Conservation (phyloP, 306 rosid species). For the Pterocarpus santalinus region DNA sequence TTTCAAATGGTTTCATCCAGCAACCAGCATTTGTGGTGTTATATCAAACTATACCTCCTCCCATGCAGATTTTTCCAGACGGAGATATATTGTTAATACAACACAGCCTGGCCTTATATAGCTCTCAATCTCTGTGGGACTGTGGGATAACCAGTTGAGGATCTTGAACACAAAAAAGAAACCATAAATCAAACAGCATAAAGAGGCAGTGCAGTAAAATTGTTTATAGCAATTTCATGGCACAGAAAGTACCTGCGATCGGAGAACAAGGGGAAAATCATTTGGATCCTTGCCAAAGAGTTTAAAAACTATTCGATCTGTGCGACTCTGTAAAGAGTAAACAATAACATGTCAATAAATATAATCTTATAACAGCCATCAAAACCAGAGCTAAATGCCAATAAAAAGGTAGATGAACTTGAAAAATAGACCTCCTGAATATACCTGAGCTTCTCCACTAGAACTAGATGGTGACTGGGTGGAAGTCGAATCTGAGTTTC, state of each 20-base stretch:
- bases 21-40: slow-evolving; percentile 23
- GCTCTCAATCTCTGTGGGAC: slow-evolving; percentile 89
- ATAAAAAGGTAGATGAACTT: slow-evolving; percentile 34
- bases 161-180: slow-evolving; percentile 57
- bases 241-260: slow-evolving; percentile 69
- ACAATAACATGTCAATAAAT: slow-evolving; percentile 15
- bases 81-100: slow-evolving; percentile 72
- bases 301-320: slow-evolving; percentile 92
- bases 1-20: slow-evolving; percentile 7
- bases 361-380: slow-evolving; percentile 22
- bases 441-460: slow-evolving; percentile 76
- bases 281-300: slow-evolving; percentile 92
- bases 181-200: slow-evolving; percentile 31
- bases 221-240: slow-evolving; percentile 40
- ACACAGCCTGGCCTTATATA: slow-evolving; percentile 91
- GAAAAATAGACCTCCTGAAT: slow-evolving; percentile 20
- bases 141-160: slow-evolving; percentile 76
- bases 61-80: slow-evolving; percentile 71
- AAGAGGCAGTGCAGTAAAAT: slow-evolving; percentile 37
- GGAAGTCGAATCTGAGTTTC: slow-evolving; percentile 70
- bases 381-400: neutral
- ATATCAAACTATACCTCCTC: slow-evolving; percentile 70
- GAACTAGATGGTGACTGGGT: slow-evolving; percentile 71
- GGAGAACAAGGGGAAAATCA: slow-evolving; percentile 76
- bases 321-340: slow-evolving; percentile 72